Evolutionary conservation across 306 rosid species (phyloP), one percentile per base, ranked within the genome.

Genomic region (Begonia peltatifolia): DNA sequence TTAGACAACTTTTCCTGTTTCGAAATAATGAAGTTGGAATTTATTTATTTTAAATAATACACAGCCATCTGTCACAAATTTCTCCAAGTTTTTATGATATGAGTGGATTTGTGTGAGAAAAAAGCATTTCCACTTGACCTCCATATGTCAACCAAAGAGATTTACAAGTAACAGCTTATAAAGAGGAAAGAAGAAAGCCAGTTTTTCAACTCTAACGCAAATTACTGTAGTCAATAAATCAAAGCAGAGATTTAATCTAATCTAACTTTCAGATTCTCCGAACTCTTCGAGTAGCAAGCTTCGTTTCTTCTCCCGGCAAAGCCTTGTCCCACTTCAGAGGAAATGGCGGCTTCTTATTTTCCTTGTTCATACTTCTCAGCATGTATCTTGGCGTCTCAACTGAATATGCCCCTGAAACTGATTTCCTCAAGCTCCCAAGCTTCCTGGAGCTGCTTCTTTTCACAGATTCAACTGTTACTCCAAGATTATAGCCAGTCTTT

Each of bases 351-450:
- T 79, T 90, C 73, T 78, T 86, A 14, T 69, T 86, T 35, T 81
- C 99, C 66, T 86, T 90, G 52, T 64, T 74, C 87, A 71, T 80
- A 63, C 99, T 90, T 49, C 99, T 66, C 42, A 90, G 80, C 92
- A 76, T 64, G 64, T 90, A 90, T 67, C 99, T 71, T 0, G 99
- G 94, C 42, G 87, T 66, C 71, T 73, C 84, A 18, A 60, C 69
- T 0, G 87, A 64, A 11, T 69, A 82, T 14, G 93, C 88, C 0
- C 84, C 74, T 11, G 85, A 66, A 17, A 85, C 80, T 12, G 97
- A 86, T 59, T 81, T 86, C 71, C 87, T 79, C 63, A 82, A 2
- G 56, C 64, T 74, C 56, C 67, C 84, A 7, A 65, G 52, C 66
- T 80, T 90, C 65, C 79, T 90, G 0, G 74, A 64, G 58, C 72